Conservation (phyloP, 257 asterid genomes). For the Solanum megistacrolobum region DNA sequence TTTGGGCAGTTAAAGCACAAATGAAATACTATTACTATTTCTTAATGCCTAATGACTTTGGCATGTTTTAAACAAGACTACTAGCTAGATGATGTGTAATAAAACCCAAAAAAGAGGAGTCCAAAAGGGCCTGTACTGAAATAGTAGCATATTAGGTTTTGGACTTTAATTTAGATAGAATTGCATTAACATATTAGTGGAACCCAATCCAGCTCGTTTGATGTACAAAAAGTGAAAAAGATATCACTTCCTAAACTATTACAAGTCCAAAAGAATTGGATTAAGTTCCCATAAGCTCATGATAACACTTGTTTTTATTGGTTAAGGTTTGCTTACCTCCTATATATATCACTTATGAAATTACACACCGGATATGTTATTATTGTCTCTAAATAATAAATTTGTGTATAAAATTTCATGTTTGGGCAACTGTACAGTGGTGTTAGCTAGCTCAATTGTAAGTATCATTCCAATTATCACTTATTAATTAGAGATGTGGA, state of each 20-base stretch:
- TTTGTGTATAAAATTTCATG: no score
- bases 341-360: no score
- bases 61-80: not conserved
- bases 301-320: no score
- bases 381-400: no score
- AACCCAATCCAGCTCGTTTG: not conserved
- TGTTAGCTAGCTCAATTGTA: no score
- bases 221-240: not conserved
- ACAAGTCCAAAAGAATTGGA: not conserved
- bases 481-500: no score
- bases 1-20: not conserved
- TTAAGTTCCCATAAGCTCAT: not conserved
- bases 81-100: not conserved
- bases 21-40: not conserved
- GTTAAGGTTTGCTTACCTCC: no score
- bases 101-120: not conserved
- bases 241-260: not conserved
- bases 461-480: no score
- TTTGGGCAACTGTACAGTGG: no score
- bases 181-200: not conserved
- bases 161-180: not conserved
- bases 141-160: not conserved
- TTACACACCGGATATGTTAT: no score
- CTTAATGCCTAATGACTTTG: not conserved
- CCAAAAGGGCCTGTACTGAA: not conserved